A percentile compares a stretch with the other conserved stretches of the same genome.
phyloP scores from a whole-genome alignment of 2,329 filamentous ascomycete genomes.

The Coniochaeta hoffmannii region DNA sequence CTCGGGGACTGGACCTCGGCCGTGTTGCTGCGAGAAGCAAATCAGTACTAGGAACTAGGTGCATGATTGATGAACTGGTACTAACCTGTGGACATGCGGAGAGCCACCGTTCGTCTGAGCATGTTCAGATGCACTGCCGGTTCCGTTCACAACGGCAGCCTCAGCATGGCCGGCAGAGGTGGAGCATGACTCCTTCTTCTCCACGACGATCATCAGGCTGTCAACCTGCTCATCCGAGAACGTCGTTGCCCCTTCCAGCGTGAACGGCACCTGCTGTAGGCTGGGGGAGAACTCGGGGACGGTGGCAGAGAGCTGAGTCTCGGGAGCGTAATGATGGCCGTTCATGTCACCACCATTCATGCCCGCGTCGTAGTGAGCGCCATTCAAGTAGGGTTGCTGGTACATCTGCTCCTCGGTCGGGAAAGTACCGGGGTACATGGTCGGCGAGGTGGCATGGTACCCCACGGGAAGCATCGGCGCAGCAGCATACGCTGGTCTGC shows the following conservation, averaged over 20 bases:
- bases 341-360: constrained; percentile 29
- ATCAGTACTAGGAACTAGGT: background rate
- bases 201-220: constrained; percentile 19
- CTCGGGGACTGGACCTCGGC: background rate
- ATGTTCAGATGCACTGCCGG: background rate
- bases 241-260: constrained; percentile 23
- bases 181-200: constrained; percentile 9
- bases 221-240: constrained; percentile 22
- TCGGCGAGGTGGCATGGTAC: constrained; percentile 17
- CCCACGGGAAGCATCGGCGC: constrained; percentile 22
- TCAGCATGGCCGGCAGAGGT: background rate
- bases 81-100: background rate
- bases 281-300: constrained; percentile 55
- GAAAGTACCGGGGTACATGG: constrained; percentile 18
- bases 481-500: constrained; percentile 13
- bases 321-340: constrained; percentile 28
- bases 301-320: constrained; percentile 51
- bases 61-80: background rate
- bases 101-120: background rate
- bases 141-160: constrained; percentile 3
- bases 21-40: background rate
- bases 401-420: constrained; percentile 19
- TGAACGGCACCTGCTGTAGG: constrained; percentile 12
- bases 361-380: constrained; percentile 15
- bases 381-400: constrained; percentile 23